Conservation (phyloP, 805 yeast species). For the Yamadazyma ubonensis region DNA sequence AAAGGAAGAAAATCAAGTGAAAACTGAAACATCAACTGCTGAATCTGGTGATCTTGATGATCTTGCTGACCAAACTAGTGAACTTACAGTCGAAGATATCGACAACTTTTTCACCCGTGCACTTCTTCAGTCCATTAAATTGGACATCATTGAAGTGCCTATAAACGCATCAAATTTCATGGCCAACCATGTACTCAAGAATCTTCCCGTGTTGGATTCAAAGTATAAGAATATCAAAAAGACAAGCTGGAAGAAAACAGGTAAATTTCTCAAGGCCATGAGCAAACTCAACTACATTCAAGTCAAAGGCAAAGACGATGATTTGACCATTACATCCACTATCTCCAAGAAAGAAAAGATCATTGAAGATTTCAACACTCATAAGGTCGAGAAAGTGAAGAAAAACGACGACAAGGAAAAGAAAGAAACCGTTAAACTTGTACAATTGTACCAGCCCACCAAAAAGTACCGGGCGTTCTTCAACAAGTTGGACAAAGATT, state of each 20-base stretch:
- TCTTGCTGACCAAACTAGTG: conserved; percentile 12
- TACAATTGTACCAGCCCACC: conserved; percentile 58
- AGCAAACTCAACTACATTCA: conserved; percentile 71
- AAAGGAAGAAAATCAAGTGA: conserved; percentile 3
- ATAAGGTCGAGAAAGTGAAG: conserved; percentile 33
- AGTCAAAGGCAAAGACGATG: conserved; percentile 84
- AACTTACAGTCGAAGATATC: conserved; percentile 57
- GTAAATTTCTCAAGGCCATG: conserved; percentile 82
- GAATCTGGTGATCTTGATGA: conserved; percentile 19
- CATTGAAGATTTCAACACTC: conserved; percentile 64
- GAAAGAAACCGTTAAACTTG: conserved; percentile 26
- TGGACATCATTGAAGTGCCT: conserved; percentile 59
- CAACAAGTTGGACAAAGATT: conserved; percentile 38
- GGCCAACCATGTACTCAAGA: conserved; percentile 63
- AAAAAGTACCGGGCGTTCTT: conserved; percentile 47
- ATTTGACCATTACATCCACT: conserved; percentile 54
- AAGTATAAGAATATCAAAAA: conserved; percentile 62
- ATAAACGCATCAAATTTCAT: conserved; percentile 72
- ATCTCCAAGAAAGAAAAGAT: conserved; percentile 47
- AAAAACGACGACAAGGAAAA: conserved; percentile 20
- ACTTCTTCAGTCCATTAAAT: conserved; percentile 64
- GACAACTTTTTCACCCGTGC: conserved; percentile 76
- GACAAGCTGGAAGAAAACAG: conserved; percentile 86
- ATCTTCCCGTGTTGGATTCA: conserved; percentile 67
- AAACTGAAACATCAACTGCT: no score